Percentiles rank a stretch among this genome's conserved stretches.
Evolutionary conservation across 1,139 yeast genomes (phyloP).

Genomic region (Candida sp.): DNA sequence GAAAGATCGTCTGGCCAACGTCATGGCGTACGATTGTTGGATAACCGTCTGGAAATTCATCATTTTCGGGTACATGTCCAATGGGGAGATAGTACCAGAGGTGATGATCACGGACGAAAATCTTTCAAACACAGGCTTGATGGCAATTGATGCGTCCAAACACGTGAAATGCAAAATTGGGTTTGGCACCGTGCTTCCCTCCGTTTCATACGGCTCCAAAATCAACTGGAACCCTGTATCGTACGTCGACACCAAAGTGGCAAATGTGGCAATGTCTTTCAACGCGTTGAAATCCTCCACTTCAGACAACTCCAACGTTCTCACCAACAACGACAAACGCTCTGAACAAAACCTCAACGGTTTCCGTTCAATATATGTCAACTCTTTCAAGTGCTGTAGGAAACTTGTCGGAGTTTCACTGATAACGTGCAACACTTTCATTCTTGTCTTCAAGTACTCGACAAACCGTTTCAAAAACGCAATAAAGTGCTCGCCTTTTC

Average conservation of each 20-base stretch:
- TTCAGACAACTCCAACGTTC: constrained; percentile 86
- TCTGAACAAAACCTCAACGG: constrained; percentile 94
- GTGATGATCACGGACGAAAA: constrained; percentile 96
- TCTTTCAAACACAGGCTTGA: constrained; percentile 94
- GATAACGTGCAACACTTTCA: constrained; percentile 96
- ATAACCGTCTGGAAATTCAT: constrained; percentile 92
- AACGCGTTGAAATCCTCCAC: constrained; percentile 93
- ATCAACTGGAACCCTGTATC: constrained; percentile 92
- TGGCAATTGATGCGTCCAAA: constrained; percentile 97
- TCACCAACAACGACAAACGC: constrained; percentile 81
- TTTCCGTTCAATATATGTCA: constrained; percentile 90
- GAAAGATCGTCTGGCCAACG: constrained; percentile 89
- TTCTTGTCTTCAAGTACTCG: constrained; percentile 93
- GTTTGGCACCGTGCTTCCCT: constrained; percentile 96
- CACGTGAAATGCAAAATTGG: constrained; percentile 96
- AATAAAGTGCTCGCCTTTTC: constrained; percentile 96
- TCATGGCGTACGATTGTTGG: constrained; percentile 96
- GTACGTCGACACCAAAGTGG: constrained; percentile 93
- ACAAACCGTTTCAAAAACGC: constrained; percentile 91
- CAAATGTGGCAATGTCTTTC: constrained; percentile 96
- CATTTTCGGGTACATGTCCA: constrained; percentile 99
- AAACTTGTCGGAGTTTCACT: constrained; percentile 97
- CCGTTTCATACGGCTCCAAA: constrained; percentile 96
- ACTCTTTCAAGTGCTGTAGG: constrained; percentile 87
- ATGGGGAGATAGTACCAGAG: constrained; percentile 97